Evolutionary conservation across 192 early-diverging fungal species (phyloP).

Genomic region (Paraglomus brasilianum): DNA sequence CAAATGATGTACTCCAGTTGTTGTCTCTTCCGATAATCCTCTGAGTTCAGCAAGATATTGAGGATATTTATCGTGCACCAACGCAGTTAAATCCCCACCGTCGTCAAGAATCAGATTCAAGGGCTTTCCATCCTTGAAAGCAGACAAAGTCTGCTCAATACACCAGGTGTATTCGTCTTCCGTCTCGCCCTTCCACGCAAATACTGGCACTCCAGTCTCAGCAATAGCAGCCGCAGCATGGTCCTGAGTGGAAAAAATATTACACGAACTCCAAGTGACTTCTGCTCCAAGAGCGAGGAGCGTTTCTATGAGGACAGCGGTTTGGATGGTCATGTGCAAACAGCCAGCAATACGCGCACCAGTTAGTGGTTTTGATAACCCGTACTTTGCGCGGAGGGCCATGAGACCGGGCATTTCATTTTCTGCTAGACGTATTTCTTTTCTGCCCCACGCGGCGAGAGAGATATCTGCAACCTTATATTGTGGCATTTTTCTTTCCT

Average conservation of each 20-base stretch:
- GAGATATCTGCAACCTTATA: constrained; percentile 33
- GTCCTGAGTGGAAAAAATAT: constrained; percentile 97
- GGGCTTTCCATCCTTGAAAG: constrained; percentile 90
- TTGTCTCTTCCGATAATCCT: constrained; percentile 99
- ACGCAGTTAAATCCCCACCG: constrained; percentile 94
- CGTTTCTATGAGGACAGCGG: constrained; percentile 97
- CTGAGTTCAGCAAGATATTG: constrained; percentile 64
- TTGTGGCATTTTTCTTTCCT: neutral
- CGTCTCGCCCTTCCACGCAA: constrained; percentile 99
- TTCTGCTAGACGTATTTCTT: constrained; percentile 94
- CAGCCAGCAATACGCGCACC: constrained; percentile 97
- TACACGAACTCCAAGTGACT: constrained; percentile 70
- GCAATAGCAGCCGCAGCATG: constrained; percentile 98
- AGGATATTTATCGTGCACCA: constrained; percentile 97
- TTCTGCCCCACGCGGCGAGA: constrained; percentile 90
- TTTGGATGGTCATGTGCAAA: constrained; percentile 99
- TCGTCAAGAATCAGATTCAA: constrained; percentile 99
- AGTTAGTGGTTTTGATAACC: constrained; percentile 80
- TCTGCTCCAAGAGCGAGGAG: constrained; percentile 93
- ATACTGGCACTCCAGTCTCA: constrained; percentile 93
- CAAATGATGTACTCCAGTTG: constrained; percentile 99
- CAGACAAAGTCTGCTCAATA: constrained; percentile 90
- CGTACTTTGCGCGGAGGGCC: constrained; percentile 91
- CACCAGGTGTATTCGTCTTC: constrained; percentile 99
- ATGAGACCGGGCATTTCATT: constrained; percentile 99